Percentiles rank a stretch among this genome's conserved stretches.
Evolutionary conservation across 257 asterid species (phyloP).

Genomic region (Euphrasia confusa): DNA sequence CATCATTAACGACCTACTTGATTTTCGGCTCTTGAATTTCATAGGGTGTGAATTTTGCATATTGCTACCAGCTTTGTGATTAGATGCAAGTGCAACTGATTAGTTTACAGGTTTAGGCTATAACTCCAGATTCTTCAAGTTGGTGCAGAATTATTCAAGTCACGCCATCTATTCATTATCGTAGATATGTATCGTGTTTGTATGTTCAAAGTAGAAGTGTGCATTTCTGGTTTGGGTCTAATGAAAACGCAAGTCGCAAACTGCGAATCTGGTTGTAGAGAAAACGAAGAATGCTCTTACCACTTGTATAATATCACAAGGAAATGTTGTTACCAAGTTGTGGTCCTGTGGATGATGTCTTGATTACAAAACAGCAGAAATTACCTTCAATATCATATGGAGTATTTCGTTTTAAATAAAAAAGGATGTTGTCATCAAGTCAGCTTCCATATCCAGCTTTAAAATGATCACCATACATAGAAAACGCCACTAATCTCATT

Average conservation of each 20-base stretch:
- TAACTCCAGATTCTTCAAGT: constrained; percentile 14
- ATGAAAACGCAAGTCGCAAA: constrained; percentile 16
- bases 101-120: constrained; percentile 11
- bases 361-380: constrained; percentile 2
- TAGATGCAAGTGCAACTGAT: not conserved
- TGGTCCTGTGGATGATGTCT: constrained; percentile 12
- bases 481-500: not conserved
- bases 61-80: not conserved
- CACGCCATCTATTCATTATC: no score
- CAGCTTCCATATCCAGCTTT: not conserved
- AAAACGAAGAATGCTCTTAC: not conserved
- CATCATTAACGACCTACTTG: constrained; percentile 41
- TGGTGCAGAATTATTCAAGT: not conserved
- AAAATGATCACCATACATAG: not conserved
- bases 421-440: not conserved
- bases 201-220: constrained; percentile 20
- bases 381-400: not conserved
- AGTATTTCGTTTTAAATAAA: not conserved
- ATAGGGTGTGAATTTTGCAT: constrained; percentile 25
- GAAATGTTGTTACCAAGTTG: constrained; percentile 2
- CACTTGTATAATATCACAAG: not conserved
- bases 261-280: constrained; percentile 21
- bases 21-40: constrained; percentile 30
- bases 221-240: not conserved
- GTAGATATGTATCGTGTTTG: not conserved